These are phyloP conservation scores for Apiotrichum gamsii DNA, from an alignment of 1,284 basidiomycete species.

Conservation along the genomic window DNA sequence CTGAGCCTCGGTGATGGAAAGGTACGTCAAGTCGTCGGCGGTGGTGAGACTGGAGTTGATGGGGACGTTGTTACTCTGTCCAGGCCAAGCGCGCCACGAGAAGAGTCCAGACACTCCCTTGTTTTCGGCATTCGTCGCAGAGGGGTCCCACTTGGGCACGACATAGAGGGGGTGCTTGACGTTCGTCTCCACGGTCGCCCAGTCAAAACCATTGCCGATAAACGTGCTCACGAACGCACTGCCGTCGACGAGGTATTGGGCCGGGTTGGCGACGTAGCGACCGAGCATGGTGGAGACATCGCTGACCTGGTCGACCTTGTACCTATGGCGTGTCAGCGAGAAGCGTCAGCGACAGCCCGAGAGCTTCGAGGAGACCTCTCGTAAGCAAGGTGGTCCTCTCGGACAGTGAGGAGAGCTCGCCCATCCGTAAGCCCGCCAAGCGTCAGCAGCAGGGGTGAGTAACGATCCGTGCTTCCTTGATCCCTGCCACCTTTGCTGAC, in stretches of 20 bases:
- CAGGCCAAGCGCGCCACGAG: constrained; percentile 46
- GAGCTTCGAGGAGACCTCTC: too few species aligned
- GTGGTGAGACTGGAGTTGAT: constrained; percentile 25
- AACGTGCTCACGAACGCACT: constrained; percentile 44
- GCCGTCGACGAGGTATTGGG: constrained; percentile 29
- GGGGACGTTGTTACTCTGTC: constrained; percentile 35
- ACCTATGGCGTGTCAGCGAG: too few species aligned
- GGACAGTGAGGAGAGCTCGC: too few species aligned
- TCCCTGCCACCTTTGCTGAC: too few species aligned
- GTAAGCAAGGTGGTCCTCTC: too few species aligned
- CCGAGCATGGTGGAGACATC: constrained; percentile 14
- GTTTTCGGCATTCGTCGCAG: neutral
- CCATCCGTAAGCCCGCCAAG: too few species aligned
- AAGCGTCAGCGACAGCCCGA: too few species aligned
- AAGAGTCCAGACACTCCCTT: constrained; percentile 35
- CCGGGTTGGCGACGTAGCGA: constrained; percentile 29
- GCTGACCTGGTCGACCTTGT: constrained; percentile 16
- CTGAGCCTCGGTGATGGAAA: constrained; percentile 13
- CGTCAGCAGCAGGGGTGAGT: too few species aligned
- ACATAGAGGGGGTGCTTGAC: constrained; percentile 34
- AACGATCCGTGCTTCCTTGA: too few species aligned
- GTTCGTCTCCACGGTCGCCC: constrained; percentile 20
- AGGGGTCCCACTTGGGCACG: constrained; percentile 26
- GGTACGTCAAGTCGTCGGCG: constrained; percentile 33
- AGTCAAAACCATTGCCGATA: constrained; percentile 44